phyloP scores from a whole-genome alignment of 768 basidiomycete genomes.

The Kwoniella newhampshirensis region DNA sequence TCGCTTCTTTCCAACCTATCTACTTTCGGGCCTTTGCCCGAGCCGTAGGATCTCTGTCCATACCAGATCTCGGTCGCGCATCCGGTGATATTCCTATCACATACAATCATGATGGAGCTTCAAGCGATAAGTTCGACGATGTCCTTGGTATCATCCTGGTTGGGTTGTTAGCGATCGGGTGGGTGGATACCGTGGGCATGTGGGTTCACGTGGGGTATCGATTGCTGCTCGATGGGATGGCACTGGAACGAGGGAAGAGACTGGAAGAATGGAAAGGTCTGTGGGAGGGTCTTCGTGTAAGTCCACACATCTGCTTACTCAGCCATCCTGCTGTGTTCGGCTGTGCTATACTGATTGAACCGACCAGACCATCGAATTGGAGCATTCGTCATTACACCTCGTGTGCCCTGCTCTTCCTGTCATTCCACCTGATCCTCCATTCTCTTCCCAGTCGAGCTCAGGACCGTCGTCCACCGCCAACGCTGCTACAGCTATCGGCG shows the following conservation, averaged over 20 bases:
- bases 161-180: background rate
- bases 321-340: too few relatives aligned
- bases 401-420: background rate
- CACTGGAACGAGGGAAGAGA: background rate
- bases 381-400: constrained; percentile 1
- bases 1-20: background rate
- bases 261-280: constrained; percentile 1
- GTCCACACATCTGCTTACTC: background rate
- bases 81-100: background rate
- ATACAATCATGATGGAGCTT: background rate
- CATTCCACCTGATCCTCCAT: background rate
- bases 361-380: background rate
- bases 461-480: background rate
- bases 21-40: background rate
- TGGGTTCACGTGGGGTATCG: background rate
- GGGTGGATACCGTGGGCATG: background rate
- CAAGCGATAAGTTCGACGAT: constrained; percentile 2
- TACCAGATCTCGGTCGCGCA: background rate
- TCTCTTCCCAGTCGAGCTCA: background rate
- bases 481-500: background rate
- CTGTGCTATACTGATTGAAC: too few relatives aligned
- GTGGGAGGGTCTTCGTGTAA: background rate
- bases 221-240: background rate
- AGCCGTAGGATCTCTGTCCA: background rate
- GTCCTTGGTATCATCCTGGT: background rate